Conservation (phyloP, 495 filamentous ascomycete genomes). For the Chaetomium tenue region DNA sequence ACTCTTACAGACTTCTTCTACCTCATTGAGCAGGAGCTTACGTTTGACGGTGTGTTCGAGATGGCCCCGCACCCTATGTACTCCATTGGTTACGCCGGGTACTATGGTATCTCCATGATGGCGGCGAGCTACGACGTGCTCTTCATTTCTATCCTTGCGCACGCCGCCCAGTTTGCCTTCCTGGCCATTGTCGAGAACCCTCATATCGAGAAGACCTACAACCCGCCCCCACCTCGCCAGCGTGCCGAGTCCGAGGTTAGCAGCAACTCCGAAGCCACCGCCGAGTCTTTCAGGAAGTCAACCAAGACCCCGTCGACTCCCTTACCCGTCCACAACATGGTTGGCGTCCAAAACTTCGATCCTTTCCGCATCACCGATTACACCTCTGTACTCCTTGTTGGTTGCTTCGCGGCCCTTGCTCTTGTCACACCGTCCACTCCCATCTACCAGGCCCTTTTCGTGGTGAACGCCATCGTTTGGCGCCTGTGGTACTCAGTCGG, state of each 20-base stretch:
- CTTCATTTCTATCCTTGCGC: constrained; percentile 92
- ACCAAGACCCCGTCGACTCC: constrained; percentile 42
- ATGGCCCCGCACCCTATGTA: constrained; percentile 99
- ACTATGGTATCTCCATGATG: constrained; percentile 98
- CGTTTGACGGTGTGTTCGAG: constrained; percentile 97
- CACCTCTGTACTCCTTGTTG: constrained; percentile 68
- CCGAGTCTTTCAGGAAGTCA: constrained; percentile 25
- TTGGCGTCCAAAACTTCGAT: constrained; percentile 82
- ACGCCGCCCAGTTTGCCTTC: constrained; percentile 93
- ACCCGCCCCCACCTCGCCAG: constrained; percentile 76
- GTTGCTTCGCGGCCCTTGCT: constrained; percentile 70
- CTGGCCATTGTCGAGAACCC: constrained; percentile 88
- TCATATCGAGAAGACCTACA: constrained; percentile 98
- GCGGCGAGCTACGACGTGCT: constrained; percentile 96
- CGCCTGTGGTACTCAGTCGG: constrained; percentile 91
- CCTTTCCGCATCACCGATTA: constrained; percentile 81
- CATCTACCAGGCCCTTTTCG: constrained; percentile 71
- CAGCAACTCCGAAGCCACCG: constrained; percentile 19
- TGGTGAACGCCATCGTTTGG: constrained; percentile 76
- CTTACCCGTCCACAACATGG: constrained; percentile 69
- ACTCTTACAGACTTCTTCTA: constrained; percentile 79
- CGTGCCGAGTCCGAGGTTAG: constrained; percentile 45
- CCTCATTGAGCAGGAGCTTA: constrained; percentile 94
- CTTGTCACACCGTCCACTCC: constrained; percentile 74
- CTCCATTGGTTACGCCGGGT: constrained; percentile 95